Evolutionary conservation across 1,284 basidiomycete genomes (phyloP).

Genomic region (Heimioporus retisporus): DNA sequence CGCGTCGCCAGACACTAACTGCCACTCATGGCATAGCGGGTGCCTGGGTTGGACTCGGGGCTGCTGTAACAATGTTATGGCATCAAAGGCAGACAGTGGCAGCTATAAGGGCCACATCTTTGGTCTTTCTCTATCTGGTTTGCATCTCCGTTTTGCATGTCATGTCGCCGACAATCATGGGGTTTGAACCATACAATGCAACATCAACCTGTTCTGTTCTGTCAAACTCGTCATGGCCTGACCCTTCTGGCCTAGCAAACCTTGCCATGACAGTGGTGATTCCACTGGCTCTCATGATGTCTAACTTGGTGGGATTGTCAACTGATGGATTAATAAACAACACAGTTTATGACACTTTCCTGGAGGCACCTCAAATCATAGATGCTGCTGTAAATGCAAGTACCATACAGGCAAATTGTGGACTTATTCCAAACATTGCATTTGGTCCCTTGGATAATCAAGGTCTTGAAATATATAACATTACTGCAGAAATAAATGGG

Average conservation of each 20-base stretch:
- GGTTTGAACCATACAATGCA: conserved; percentile 1
- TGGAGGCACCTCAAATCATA: not conserved
- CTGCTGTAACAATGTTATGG: conserved; percentile 10
- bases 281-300: not conserved
- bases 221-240: conserved; percentile 13
- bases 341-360: not conserved
- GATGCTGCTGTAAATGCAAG: conserved; percentile 3
- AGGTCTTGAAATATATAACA: too few species aligned
- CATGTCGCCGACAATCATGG: conserved; percentile 10
- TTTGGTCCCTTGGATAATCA: too few species aligned
- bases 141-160: conserved; percentile 8
- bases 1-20: too few species aligned
- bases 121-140: conserved; percentile 10
- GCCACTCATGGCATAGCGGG: too few species aligned
- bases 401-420: conserved; percentile 1
- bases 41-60: not conserved
- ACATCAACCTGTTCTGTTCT: too few species aligned
- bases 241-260: not conserved
- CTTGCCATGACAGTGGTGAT: not conserved
- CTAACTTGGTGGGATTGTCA: not conserved
- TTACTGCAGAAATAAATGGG: too few species aligned
- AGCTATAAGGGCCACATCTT: too few species aligned
- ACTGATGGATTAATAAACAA: not conserved
- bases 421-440: not conserved
- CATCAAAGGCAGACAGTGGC: conserved; percentile 8